Evolutionary conservation across 306 rosid genomes (phyloP).

Genomic region (Ceratonia siliqua): DNA sequence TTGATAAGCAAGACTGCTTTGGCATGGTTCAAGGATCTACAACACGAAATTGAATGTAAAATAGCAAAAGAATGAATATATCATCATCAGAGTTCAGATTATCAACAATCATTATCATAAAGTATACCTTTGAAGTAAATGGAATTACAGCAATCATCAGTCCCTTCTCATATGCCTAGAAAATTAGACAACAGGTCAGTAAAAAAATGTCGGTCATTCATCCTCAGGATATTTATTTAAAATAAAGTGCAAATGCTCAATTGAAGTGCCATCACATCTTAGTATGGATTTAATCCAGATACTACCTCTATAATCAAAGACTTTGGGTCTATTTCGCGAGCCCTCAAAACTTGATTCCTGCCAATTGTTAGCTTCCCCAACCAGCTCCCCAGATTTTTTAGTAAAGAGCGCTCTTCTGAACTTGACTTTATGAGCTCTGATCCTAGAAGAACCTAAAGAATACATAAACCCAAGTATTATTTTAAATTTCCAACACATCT

Average conservation of each 20-base stretch:
- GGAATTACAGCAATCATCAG: slow-evolving; percentile 99
- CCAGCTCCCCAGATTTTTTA: slow-evolving; percentile 99
- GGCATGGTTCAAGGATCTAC: slow-evolving; percentile 94
- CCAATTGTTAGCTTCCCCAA: slow-evolving; percentile 98
- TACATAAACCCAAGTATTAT: slow-evolving; percentile 15
- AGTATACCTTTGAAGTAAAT: slow-evolving; percentile 92
- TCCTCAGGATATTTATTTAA: neutral
- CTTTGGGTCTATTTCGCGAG: slow-evolving; percentile 97
- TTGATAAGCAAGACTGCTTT: slow-evolving; percentile 89
- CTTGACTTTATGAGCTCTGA: slow-evolving; percentile 97
- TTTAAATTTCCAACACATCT: neutral
- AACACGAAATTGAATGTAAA: slow-evolving; percentile 30
- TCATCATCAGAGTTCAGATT: neutral
- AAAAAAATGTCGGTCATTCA: too few relatives aligned
- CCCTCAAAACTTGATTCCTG: slow-evolving; percentile 90
- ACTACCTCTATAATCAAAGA: slow-evolving; percentile 94
- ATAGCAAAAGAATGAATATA: slow-evolving; percentile 5
- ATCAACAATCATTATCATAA: slow-evolving; percentile 23
- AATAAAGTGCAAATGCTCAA: slow-evolving; percentile 14
- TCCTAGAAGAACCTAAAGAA: slow-evolving; percentile 87
- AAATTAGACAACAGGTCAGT: slow-evolving; percentile 3
- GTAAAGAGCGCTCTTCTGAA: slow-evolving; percentile 96
- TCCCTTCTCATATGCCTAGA: slow-evolving; percentile 98
- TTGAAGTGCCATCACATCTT: neutral
- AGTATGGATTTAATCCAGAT: slow-evolving; percentile 5